Base-by-base conservation (phyloP, 2,329 filamentous ascomycete genomes). In the Paracoccidioides lutzii region DNA sequence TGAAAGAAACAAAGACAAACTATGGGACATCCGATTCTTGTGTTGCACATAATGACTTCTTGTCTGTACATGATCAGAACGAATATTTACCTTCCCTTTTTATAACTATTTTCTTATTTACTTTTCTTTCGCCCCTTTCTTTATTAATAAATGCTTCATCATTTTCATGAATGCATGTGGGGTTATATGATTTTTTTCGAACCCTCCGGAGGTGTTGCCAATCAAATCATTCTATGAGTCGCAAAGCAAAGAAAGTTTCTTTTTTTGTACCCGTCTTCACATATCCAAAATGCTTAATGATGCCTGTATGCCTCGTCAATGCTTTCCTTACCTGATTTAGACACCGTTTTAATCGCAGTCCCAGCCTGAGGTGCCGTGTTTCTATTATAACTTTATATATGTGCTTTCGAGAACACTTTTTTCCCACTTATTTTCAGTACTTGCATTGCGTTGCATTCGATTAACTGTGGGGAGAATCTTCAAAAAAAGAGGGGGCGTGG, bases 21-120 rank as follows among this genome's bases (percentile, higher is more conserved):
- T 22, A 22, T 41, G 49, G 41, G 22, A 33, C 15, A 32, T 40
- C 38, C 40, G 22, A 43, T 48, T 32, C 8, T 38, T 49, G 33
- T 38, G 28, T 12, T 56, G 48, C 42, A 52, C 42, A 52, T 56
- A 52, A 22, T 38, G 14, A 35, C 12, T 46, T 35, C 22, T 51
- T 61, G n/a, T 53, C 53, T 33, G 58, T 52, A 51, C 32, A 55
- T 55, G 38, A 52, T 52, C 30, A 28, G 45, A 38, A 50, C 46
- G 32, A 37, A 9, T 46, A 5, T 44, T 33, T 14, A 22, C 14
- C 14, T 40, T 38, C 15, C 22, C 41, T 15, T 22, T 28, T 40
- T 50, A 15, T 28, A 22, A 22, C 22, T 22, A 22, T 12, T 4
- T 14, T n/a, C 12, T 37, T 14, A 5, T 53, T 45, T 22, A 9